Base-by-base conservation (phyloP, 208 protist species). In the Phytomonas sp. region DNA sequence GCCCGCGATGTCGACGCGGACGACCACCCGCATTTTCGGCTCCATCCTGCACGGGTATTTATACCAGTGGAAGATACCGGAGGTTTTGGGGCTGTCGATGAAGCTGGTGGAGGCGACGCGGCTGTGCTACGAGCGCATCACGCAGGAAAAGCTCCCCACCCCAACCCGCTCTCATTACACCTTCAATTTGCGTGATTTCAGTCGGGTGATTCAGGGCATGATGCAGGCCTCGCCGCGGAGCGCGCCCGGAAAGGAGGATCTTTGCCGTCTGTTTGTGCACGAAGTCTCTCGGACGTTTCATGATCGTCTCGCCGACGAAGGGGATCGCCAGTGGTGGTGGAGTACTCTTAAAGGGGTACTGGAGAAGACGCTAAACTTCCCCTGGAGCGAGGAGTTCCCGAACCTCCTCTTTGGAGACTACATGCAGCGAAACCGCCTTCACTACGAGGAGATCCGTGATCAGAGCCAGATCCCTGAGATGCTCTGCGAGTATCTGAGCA, bases 151-250 rank as follows among this genome's bases (percentile, higher is more conserved):
- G 68, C 85, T 99, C 62, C 98, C 98, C 15, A 99, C 97, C 32
- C 97, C 98, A 32, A 85, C 93, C 13, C 98, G 98, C 71, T 97
- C 92, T 29, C 98, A 99, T 80, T 99, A 99, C 88, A 99, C 97
- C 11, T 99, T 99, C 86, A 99, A 99, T 82, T 70, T 99, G 67
- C 94, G 98, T 59, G 98, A 99, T 72, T 86, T 99, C 33, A 88
- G 89, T 60, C 98, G 98, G 67, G 97, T 99, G 23, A 88, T 99
- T 34, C 97, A 99, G 75, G 98, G 96, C 37, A 81, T 99, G 61
- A 94, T 98, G 84, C 94, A 97, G 77, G 79, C 90, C 28, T 85
- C 87, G 11, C 79, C 92, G 9, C 76, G 79, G 29, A 77, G 79
- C 60, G 82, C 97, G 11, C 61, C 74, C 2, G 79, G 74, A 34